Evolutionary conservation across 2,329 filamentous ascomycete genomes (phyloP), one percentile per base, ranked within the genome.

Genomic region (Epichloe amarillans): DNA sequence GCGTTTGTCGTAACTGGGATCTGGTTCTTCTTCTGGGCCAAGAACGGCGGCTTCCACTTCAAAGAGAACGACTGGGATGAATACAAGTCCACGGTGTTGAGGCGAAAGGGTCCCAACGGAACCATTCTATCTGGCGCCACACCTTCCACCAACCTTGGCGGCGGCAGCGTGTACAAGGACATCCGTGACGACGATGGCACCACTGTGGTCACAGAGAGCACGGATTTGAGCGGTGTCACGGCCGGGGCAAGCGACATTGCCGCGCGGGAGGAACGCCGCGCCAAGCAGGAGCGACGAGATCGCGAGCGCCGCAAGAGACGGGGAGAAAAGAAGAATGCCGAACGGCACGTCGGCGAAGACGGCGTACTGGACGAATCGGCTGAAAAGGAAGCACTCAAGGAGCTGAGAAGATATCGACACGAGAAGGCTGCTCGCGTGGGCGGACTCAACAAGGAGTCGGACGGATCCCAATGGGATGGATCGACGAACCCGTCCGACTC

Each of bases 21-120:
- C 62, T 98, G 93, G 90, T 96, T 98, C 77, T 97, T 98, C 77
- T 95, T 95, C 76, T 94, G 88, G 86, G 91, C 91, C 52, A 91
- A 86, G 70, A 95, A 97, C 60, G 93, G 93, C 54, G 93, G 93
- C 14, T 96, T 97, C 72, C 73, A 86, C 56, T 97, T 89, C 75
- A 77, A 78, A 45, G 72, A 94, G 55, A 75, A 80, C 37, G 93
- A 98, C 68, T 98, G 93, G 91, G 91, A 97, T 5, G 93, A 98
- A 62, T 98, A 98, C 79, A 97, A 97, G 66, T 84, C 86, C 1
- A 96, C 91, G 0, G 93, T 98, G 2, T 70, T 98, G 44, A 80
- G 93, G 41, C 85, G 90, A 49, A 89, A 85, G 61, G 90, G 89
- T 0, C 88, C 90, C 5, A 90, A 96, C 68, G 91, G 91, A 40